A percentile compares a stretch with the other conserved stretches of the same genome.
These are phyloP conservation scores for Monosporascus sp. DNA, from an alignment of 2,329 filamentous ascomycete species.

Conservation along the genomic window DNA sequence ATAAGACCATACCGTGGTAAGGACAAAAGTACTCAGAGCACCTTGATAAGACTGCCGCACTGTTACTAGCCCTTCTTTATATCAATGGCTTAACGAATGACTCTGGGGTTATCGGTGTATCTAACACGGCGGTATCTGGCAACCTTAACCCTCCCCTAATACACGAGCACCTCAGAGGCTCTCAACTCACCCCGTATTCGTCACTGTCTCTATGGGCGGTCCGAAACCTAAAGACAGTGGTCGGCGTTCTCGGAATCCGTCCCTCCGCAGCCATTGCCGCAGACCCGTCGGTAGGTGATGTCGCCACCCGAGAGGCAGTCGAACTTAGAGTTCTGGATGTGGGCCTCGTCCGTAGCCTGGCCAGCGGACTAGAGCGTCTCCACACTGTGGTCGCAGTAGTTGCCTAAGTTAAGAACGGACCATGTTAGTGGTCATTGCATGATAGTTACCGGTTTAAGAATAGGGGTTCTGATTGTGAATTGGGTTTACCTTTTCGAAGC, in stretches of 20 bases:
- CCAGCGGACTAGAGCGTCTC: not conserved
- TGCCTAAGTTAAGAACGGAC: not conserved
- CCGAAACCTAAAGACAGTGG: not conserved
- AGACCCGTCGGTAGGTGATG: conserved; percentile 1
- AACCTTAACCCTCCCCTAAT: accelerated
- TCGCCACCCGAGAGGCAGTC: conserved; percentile 3
- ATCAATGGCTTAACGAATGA: too few species aligned
- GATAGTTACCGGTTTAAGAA: not conserved
- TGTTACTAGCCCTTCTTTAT: too few species aligned
- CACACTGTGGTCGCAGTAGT: conserved; percentile 5
- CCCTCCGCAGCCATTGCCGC: conserved; percentile 1
- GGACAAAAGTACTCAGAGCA: too few species aligned
- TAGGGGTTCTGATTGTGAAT: not conserved
- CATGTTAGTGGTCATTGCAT: not conserved
- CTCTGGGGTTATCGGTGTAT: too few species aligned
- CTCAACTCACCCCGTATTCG: too few species aligned
- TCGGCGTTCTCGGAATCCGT: conserved; percentile 1
- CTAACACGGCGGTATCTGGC: too few species aligned
- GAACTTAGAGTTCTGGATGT: conserved; percentile 4
- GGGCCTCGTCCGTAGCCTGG: not conserved
- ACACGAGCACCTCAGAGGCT: too few species aligned
- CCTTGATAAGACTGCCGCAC: too few species aligned
- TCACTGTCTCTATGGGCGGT: too few species aligned
- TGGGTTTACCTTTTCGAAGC: not conserved
- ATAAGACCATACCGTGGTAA: too few species aligned